Conservation (phyloP, 495 filamentous ascomycete species). For the Xylaria nigripes region DNA sequence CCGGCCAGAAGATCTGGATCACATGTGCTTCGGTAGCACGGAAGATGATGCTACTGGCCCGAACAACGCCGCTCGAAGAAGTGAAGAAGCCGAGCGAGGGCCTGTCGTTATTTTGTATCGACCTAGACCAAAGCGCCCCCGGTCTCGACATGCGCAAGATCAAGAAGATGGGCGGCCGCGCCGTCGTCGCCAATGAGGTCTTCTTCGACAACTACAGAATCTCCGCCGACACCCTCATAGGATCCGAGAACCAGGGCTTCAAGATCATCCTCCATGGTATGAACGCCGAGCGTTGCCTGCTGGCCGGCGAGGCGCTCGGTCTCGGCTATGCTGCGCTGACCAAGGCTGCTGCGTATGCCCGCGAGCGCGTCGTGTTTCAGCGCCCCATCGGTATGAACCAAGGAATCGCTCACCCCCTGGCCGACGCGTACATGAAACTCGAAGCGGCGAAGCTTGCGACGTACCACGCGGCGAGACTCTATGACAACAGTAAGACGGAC, state of each 20-base stretch:
- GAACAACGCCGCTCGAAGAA: slow-evolving; percentile 60
- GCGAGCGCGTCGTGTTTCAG: slow-evolving; percentile 61
- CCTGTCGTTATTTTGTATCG: slow-evolving; percentile 68
- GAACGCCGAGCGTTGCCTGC: slow-evolving; percentile 72
- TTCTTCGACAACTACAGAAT: slow-evolving; percentile 71
- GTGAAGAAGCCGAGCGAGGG: slow-evolving; percentile 59
- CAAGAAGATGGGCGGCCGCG: slow-evolving; percentile 72
- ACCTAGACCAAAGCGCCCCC: slow-evolving; percentile 50
- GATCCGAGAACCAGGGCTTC: slow-evolving; percentile 64
- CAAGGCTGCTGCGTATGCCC: slow-evolving; percentile 57
- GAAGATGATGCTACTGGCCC: slow-evolving; percentile 71
- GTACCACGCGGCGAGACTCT: slow-evolving; percentile 68
- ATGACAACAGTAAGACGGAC: slow-evolving; percentile 53
- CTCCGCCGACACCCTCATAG: slow-evolving; percentile 53
- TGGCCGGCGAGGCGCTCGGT: slow-evolving; percentile 70
- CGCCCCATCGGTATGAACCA: slow-evolving; percentile 68
- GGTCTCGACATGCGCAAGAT: slow-evolving; percentile 61
- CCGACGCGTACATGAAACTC: slow-evolving; percentile 66
- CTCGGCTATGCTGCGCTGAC: slow-evolving; percentile 66
- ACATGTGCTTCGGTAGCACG: slow-evolving; percentile 67
- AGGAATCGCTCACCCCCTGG: slow-evolving; percentile 66
- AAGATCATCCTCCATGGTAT: slow-evolving; percentile 72
- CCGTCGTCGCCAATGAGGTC: slow-evolving; percentile 75
- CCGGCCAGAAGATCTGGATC: slow-evolving; percentile 80
- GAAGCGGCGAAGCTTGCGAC: slow-evolving; percentile 72